Base-by-base conservation (phyloP, 805 yeast genomes). In the Priceomyces castillae region DNA sequence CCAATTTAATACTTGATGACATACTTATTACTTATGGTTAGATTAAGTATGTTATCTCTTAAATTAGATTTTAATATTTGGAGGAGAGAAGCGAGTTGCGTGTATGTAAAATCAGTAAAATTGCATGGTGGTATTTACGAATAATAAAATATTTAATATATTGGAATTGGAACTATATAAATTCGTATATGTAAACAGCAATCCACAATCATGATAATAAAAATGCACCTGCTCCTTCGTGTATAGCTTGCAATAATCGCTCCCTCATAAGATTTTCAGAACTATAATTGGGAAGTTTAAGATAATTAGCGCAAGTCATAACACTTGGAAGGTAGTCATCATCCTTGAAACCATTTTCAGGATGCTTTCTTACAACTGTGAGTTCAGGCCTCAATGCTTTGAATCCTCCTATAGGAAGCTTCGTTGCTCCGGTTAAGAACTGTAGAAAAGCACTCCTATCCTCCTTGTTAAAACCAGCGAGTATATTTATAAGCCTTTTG, bases 261-360 rank as follows among this genome's bases (percentile, higher is more conserved):
- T 69, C 58, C 39, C 61, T 68, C 83, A 94, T 74, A 1, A 86
- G 63, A 14, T 73, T 81, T 46, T 73, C 76, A 28, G 77, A 67
- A 2, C 88, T 76, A 59, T 92, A 94, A 49, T 85, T 78, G 4
- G 99, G 98, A 16, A 94, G 67, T 61, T 92, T 92, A 51, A 92
- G 72, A 58, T 92, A 94, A 59, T 92, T 92, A 2, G 95, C 97
- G 70, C 99, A 92, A 0, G 99, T 92, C 99, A 92, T 92, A 2
- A 94, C 99, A 65, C 96, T 88, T 1, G 99, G 98, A 44, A 94
- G 71, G 57, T 84, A 90, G 47, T 82, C 89, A 62, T 92, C 96
- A 4, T 86, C 76, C 10, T 67, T 63, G 19, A 78, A 59, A 0
- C 82, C 84, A 37, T 77, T 81, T 41, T 92, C 98, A n/a, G 84